Conservation (phyloP, 192 early-diverging fungal species). For the Coemansia umbellata region DNA sequence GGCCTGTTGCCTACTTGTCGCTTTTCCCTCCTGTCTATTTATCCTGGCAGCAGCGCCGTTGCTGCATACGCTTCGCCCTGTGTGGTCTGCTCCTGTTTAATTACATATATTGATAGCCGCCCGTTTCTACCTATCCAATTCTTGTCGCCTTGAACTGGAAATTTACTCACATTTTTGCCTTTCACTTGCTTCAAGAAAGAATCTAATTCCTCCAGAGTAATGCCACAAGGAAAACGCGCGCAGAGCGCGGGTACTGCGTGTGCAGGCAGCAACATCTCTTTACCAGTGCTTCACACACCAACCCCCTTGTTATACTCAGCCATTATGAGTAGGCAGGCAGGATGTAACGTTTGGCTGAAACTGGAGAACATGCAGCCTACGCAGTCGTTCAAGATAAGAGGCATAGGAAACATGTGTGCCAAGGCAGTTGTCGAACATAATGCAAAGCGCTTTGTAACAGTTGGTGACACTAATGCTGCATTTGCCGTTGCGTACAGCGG, state of each 20-base stretch:
- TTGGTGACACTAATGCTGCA: slow-evolving; percentile 62
- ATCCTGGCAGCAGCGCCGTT: too few species aligned
- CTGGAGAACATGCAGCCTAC: slow-evolving; percentile 72
- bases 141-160: too few species aligned
- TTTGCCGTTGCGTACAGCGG: slow-evolving; percentile 65
- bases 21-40: too few species aligned
- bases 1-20: too few species aligned
- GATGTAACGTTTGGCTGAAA: slow-evolving; percentile 69
- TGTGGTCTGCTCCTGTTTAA: too few species aligned
- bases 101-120: too few species aligned
- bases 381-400: slow-evolving; percentile 76
- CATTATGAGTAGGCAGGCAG: slow-evolving; percentile 39
- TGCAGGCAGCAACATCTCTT: not conserved
- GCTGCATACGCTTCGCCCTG: too few species aligned
- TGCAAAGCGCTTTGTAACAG: slow-evolving; percentile 53
- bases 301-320: slow-evolving; percentile 45
- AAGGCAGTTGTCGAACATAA: slow-evolving; percentile 51
- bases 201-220: too few species aligned
- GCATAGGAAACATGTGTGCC: slow-evolving; percentile 60
- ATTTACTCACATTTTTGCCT: too few species aligned
- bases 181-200: too few species aligned
- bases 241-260: not conserved
- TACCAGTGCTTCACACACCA: slow-evolving; percentile 18
- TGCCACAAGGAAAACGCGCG: slow-evolving; percentile 1
- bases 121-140: too few species aligned